These are phyloP conservation scores for Adiantum capillusveneris DNA, from an alignment of 75 land plant genomes.

Conservation along the genomic window DNA sequence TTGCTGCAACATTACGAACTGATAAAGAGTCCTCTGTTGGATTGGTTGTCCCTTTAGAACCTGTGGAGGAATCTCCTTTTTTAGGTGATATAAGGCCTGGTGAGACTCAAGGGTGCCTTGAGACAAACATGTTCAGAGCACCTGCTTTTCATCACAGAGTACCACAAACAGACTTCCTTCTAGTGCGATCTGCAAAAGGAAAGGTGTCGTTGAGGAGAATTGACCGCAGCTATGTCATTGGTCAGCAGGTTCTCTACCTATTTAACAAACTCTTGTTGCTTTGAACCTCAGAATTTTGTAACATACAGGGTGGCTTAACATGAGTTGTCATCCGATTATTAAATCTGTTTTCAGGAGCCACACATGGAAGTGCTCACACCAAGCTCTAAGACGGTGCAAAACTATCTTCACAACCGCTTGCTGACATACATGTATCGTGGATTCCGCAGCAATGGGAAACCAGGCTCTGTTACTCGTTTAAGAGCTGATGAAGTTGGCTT, in stretches of 20 bases:
- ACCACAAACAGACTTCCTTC: constrained; percentile 76
- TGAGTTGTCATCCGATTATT: not conserved
- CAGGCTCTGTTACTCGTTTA: constrained; percentile 52
- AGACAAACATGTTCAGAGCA: constrained; percentile 93
- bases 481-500: constrained; percentile 70
- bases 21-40: constrained; percentile 49
- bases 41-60: constrained; percentile 55
- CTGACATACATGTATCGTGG: constrained; percentile 79
- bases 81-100: constrained; percentile 92
- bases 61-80: constrained; percentile 93
- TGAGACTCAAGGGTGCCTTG: constrained; percentile 76
- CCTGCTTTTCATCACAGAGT: constrained; percentile 85
- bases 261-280: no score
- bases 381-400: constrained; percentile 63
- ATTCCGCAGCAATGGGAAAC: constrained; percentile 71
- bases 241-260: constrained; percentile 67
- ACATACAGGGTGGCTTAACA: no score
- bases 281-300: no score
- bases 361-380: constrained; percentile 96
- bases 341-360: constrained; percentile 63
- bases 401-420: constrained; percentile 62
- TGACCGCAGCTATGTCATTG: constrained; percentile 76
- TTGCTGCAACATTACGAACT: constrained; percentile 51
- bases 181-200: constrained; percentile 95
- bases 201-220: constrained; percentile 84